Percentiles rank a stretch among this genome's conserved stretches.
These are phyloP conservation scores for Phytopythium mirpurense DNA, from an alignment of 352 stramenopile species.

Conservation along the genomic window DNA sequence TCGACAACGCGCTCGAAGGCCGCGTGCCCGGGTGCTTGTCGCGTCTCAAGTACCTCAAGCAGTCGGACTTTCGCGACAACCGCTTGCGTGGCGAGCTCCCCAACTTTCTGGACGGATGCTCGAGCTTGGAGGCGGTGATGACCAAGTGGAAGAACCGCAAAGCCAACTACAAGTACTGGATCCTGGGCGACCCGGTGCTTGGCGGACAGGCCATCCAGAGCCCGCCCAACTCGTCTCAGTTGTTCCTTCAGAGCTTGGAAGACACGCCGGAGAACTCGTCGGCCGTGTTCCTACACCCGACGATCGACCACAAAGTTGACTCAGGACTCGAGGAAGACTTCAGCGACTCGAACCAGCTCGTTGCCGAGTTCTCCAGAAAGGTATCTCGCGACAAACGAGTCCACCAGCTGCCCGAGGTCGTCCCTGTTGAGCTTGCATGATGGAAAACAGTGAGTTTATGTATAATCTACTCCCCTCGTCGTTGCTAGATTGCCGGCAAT, in stretches of 20 bases:
- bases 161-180: constrained; percentile 66
- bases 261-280: constrained; percentile 51
- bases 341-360: constrained; percentile 35
- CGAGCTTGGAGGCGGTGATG: constrained; percentile 71
- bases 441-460: constrained; percentile 1
- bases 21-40: constrained; percentile 58
- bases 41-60: constrained; percentile 73
- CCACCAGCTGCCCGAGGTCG: constrained; percentile 11
- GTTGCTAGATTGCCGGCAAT: neutral
- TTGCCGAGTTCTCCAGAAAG: constrained; percentile 44
- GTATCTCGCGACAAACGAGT: constrained; percentile 18
- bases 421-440: constrained; percentile 2
- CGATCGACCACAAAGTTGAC: constrained; percentile 46
- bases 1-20: constrained; percentile 78
- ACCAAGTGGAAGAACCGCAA: constrained; percentile 84
- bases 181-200: constrained; percentile 63
- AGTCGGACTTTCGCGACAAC: constrained; percentile 79
- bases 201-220: constrained; percentile 10
- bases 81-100: constrained; percentile 64
- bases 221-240: constrained; percentile 27
- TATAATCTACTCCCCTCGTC: neutral
- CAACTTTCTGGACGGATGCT: constrained; percentile 78
- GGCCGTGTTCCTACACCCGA: constrained; percentile 50
- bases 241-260: constrained; percentile 53
- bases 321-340: constrained; percentile 52